phyloP scores from a whole-genome alignment of 1,139 yeast species.

The Saccharomyces hybrid region DNA sequence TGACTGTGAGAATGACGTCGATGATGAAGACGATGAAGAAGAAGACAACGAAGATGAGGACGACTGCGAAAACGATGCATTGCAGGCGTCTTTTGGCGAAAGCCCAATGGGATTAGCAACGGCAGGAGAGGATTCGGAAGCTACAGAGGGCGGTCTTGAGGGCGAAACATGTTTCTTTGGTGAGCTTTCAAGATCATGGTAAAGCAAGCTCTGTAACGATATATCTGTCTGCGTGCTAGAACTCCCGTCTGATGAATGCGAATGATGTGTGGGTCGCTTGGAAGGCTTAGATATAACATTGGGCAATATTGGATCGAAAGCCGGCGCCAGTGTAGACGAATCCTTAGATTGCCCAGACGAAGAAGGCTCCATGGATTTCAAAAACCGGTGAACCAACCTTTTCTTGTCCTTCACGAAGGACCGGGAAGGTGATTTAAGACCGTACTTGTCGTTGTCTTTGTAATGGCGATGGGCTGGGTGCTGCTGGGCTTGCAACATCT shows the following conservation, averaged over 20 bases:
- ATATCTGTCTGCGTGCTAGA: not conserved
- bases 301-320: slow-evolving; percentile 3
- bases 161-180: not conserved
- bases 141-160: not conserved
- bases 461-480: slow-evolving; percentile 5
- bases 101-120: not conserved
- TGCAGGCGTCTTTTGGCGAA: slow-evolving; percentile 1
- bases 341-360: not conserved
- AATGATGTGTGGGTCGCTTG: not conserved
- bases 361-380: slow-evolving; percentile 9
- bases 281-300: not conserved
- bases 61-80: slow-evolving; percentile 4
- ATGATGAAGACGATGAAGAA: slow-evolving; percentile 1
- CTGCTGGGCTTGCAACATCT: slow-evolving; percentile 4
- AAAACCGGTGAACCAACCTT: slow-evolving; percentile 24
- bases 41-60: slow-evolving; percentile 4
- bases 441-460: slow-evolving; percentile 2
- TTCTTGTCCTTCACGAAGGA: slow-evolving; percentile 8
- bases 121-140: not conserved
- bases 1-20: not conserved
- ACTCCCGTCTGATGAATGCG: not conserved
- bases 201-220: slow-evolving; percentile 4
- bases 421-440: slow-evolving; percentile 1
- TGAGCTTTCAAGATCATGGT: slow-evolving; percentile 3
- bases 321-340: not conserved